Base-by-base conservation (phyloP, 495 filamentous ascomycete genomes). In the Tuber borchii region DNA sequence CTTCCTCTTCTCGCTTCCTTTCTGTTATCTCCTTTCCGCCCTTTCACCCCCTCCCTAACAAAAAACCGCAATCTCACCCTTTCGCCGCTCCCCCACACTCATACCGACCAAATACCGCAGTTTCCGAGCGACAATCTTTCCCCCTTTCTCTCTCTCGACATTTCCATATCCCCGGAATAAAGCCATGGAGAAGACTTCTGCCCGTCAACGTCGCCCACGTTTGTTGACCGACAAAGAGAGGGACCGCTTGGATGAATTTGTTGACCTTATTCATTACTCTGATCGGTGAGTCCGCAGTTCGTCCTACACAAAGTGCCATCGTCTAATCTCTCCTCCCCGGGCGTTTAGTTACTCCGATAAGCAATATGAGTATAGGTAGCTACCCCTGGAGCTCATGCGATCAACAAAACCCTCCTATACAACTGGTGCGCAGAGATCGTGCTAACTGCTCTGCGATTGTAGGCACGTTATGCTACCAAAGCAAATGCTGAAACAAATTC, bases 391-490 rank as follows among this genome's bases (percentile, higher is more conserved):
- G 31, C n/a, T 70, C 37, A 65, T 39, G 37, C 42, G 43, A 72
- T 37, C 34, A 71, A 74, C 70, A 14, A 5, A 61, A 26, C 3
- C 56, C 26, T 5, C 56, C 26, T 26, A 14, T 75, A 17, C 56
- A 78, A 78, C 42, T 20, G 31, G 31, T 9, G 26, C 73, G 16
- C 34, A 96, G 94, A 79, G 97, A 97, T 84, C 91, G 89, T n/a
- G 94, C 97, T 83, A 88, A 89, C 85, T 89, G 56, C 26, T 34
- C 56, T 6, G 26, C 83, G 94, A 97, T 85, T 97, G 96, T 84
- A 93, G 95, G 71, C 95, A 99, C 84, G 95, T 99, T 42, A 94
- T 97, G 84, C 90, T 99, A 40, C 95, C 95, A 7, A 98, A 98
- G 84, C 90, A 91, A 71, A 99, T 99, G 95, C 89, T 99, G 68